Evolutionary conservation across 108 stramenopile genomes (phyloP).

Genomic region (Nitzschia palea): DNA sequence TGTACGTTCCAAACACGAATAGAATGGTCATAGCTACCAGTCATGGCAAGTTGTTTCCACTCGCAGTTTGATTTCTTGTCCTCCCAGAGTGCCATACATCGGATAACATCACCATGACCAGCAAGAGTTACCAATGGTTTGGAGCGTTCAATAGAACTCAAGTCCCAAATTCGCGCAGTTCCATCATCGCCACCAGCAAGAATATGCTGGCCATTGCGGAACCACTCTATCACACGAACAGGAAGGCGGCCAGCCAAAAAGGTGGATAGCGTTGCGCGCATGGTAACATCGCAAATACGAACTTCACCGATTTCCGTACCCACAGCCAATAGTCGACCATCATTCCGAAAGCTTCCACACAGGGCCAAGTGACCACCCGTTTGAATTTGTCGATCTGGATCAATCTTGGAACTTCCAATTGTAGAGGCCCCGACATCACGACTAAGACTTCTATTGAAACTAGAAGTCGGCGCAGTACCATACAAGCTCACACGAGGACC

Average conservation of each 20-base stretch:
- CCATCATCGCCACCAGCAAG: conserved; percentile 73
- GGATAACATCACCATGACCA: conserved; percentile 85
- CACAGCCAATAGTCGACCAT: conserved; percentile 74
- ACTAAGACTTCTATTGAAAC: conserved; percentile 46
- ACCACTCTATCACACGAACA: conserved; percentile 61
- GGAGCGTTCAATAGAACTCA: conserved; percentile 30
- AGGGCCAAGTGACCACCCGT: conserved; percentile 70
- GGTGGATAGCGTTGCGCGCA: conserved; percentile 67
- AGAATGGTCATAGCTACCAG: conserved; percentile 86
- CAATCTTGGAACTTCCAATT: conserved; percentile 17
- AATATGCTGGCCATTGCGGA: conserved; percentile 70
- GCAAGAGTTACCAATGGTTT: conserved; percentile 43
- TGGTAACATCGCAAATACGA: conserved; percentile 67
- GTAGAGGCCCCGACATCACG: neutral
- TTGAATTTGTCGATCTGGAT: conserved; percentile 66
- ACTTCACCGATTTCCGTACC: conserved; percentile 70
- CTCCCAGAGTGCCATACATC: conserved; percentile 39
- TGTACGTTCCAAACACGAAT: conserved; percentile 81
- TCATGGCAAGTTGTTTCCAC: conserved; percentile 55
- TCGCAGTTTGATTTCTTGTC: conserved; percentile 4
- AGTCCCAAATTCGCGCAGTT: conserved; percentile 63
- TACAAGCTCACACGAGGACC: conserved; percentile 78
- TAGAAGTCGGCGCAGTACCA: conserved; percentile 41
- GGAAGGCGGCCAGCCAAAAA: conserved; percentile 52
- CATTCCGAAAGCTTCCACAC: conserved; percentile 59